A percentile compares a stretch with the other conserved stretches of the same genome.
Evolutionary conservation across 371 early-diverging fungal genomes (phyloP).

Genomic region (Syncephalis plumigaleata): DNA sequence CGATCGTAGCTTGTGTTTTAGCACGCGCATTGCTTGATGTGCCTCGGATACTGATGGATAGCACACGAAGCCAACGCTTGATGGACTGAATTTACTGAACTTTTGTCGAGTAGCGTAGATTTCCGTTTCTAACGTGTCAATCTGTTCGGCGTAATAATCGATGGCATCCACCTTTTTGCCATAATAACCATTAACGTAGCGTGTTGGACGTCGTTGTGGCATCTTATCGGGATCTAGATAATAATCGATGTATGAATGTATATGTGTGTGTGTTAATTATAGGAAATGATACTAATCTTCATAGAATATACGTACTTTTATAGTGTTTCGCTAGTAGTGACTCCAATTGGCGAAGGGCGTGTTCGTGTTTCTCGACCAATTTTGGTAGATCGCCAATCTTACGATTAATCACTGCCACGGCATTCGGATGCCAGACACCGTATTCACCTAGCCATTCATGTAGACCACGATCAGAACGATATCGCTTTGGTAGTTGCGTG

Average conservation of each 20-base stretch:
- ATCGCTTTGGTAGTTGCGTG: not conserved
- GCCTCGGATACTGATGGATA: constrained; percentile 41
- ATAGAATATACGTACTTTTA: not conserved
- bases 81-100: constrained; percentile 27
- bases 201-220: constrained; percentile 29
- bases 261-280: constrained; percentile 2
- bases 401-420: not conserved
- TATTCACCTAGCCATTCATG: not conserved
- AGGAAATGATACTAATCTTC: not conserved
- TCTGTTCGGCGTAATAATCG: constrained; percentile 40
- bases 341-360: not conserved
- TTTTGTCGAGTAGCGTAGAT: constrained; percentile 34
- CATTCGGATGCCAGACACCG: not conserved
- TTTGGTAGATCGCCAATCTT: constrained; percentile 3
- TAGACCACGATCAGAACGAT: constrained; percentile 4
- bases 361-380: not conserved
- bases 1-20: not conserved
- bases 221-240: constrained; percentile 24
- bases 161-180: constrained; percentile 73
- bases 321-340: constrained; percentile 1
- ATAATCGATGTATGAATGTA: constrained; percentile 2
- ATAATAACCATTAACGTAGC: constrained; percentile 19
- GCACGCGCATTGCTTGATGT: constrained; percentile 17
- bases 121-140: constrained; percentile 40
- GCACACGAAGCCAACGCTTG: constrained; percentile 59